These are phyloP conservation scores for Lasiodiplodia sp. DNA, from an alignment of 2,329 filamentous ascomycete species.

Conservation along the genomic window DNA sequence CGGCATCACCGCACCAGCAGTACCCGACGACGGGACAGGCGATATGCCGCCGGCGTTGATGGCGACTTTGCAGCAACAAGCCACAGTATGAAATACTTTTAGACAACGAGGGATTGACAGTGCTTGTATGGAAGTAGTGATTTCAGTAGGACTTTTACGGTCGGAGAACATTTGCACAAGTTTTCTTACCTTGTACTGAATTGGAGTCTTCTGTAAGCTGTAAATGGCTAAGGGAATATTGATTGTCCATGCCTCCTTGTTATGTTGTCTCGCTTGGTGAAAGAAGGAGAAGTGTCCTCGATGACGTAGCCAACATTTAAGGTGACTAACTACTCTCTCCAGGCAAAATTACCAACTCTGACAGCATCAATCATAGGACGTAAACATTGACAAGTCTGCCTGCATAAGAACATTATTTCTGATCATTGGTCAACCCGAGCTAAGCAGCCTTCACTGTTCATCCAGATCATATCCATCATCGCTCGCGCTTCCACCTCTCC, in stretches of 20 bases:
- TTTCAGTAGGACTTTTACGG: neutral
- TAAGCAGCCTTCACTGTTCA: neutral
- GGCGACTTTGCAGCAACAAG: constrained; percentile 10
- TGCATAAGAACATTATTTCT: too few species aligned
- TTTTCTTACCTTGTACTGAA: neutral
- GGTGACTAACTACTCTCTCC: too few species aligned
- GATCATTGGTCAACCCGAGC: too few species aligned
- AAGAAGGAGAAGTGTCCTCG: too few species aligned
- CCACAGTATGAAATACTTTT: neutral
- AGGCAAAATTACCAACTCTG: too few species aligned
- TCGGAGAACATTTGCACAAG: neutral
- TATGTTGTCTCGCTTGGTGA: too few species aligned
- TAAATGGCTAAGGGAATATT: neutral
- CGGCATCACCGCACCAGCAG: constrained; percentile 19
- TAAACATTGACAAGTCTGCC: too few species aligned
- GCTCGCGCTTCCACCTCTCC: neutral
- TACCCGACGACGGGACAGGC: neutral
- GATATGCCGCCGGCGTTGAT: constrained; percentile 23
- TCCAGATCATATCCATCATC: neutral
- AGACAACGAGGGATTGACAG: neutral
- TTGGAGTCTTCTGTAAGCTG: neutral
- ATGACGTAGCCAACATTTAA: too few species aligned
- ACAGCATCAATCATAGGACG: too few species aligned
- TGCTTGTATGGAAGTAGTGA: neutral
- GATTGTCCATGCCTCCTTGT: neutral